Evolutionary conservation across 306 rosid genomes (phyloP), one percentile per base, ranked within the genome.

Genomic region (Argentina anserina): DNA sequence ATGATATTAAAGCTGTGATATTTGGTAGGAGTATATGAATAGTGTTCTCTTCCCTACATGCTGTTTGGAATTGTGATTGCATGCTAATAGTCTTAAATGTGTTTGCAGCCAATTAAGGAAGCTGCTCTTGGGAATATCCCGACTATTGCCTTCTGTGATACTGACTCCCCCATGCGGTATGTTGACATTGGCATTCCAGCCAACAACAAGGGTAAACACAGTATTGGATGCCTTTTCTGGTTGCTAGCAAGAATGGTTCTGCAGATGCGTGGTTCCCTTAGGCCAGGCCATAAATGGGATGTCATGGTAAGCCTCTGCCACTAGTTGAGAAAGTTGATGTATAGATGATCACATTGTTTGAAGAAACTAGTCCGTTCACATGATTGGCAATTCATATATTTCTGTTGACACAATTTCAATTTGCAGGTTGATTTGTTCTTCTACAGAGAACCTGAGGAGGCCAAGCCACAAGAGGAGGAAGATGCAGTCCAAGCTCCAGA

Each of bases 111-210:
- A 11, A 93, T 93, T 20, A 93, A 90, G 89, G 97, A 93, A 75
- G 98, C 78, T 55, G 92, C 96, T 15, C 96, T 93, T 12, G 98
- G 96, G 20, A 93, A 93, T n/a, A 93, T 90, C 28, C 98, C 97
- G 0, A 90, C 98, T 1, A 93, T 90, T 66, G 97, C 98, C 55
- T 93, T 93, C 29, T 93, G 97, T 21, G 98, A 93, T 50, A 91
- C 98, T 5, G 98, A 90, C 78, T 90, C 97, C 0, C 92, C 96
- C 5, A 93, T 93, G 97, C 42, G 85, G 2, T 85, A 89, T 66
- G 98, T 93, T 36, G 98, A 90, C 63, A 91, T 93, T 76, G 97
- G 96, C 12, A 93, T 93, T 72, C 97, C 97, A 15, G 96, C 98
- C 60, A 93, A 91, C 60, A 93, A 91, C 78, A 93, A 93, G 83